phyloP scores from a whole-genome alignment of 2,329 filamentous ascomycete genomes.

The Fusarium veterinarium region DNA sequence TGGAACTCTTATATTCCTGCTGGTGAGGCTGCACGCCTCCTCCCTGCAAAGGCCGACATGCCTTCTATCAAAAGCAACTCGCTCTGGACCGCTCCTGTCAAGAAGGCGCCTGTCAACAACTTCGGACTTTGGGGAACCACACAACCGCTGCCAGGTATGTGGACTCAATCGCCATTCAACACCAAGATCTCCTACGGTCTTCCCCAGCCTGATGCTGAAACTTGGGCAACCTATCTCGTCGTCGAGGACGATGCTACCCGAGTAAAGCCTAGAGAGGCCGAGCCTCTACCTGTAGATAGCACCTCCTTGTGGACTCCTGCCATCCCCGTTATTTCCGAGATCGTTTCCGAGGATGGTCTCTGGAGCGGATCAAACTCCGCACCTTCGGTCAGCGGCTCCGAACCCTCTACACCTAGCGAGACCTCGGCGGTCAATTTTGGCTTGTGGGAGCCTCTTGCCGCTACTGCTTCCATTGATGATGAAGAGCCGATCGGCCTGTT shows the following conservation, averaged over 20 bases:
- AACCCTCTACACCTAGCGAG: slow-evolving; percentile 14
- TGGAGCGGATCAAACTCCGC: slow-evolving; percentile 38
- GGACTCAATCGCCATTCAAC: slow-evolving; percentile 31
- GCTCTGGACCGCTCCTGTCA: slow-evolving; percentile 49
- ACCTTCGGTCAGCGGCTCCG: slow-evolving; percentile 25
- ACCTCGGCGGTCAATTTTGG: slow-evolving; percentile 35
- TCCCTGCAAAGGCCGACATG: slow-evolving; percentile 45
- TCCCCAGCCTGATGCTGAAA: slow-evolving; percentile 47
- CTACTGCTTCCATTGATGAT: slow-evolving; percentile 13
- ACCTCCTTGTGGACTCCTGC: slow-evolving; percentile 39
- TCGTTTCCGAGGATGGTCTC: slow-evolving; percentile 29
- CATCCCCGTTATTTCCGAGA: slow-evolving; percentile 25
- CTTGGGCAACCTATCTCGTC: slow-evolving; percentile 43
- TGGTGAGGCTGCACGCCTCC: slow-evolving; percentile 45
- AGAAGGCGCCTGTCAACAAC: slow-evolving; percentile 29
- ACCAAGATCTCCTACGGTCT: slow-evolving; percentile 43
- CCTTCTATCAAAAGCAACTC: slow-evolving; percentile 51
- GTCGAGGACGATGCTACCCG: slow-evolving; percentile 36
- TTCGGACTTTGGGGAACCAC: slow-evolving; percentile 42
- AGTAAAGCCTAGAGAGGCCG: slow-evolving; percentile 41
- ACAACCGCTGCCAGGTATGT: slow-evolving; percentile 39
- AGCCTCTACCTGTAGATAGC: slow-evolving; percentile 37
- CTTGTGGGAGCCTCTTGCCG: slow-evolving; percentile 37
- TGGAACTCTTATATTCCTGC: slow-evolving; percentile 52
- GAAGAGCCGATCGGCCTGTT: slow-evolving; percentile 41